Conservation (phyloP, 2,329 filamentous ascomycete species). For the Venturia asperata region DNA sequence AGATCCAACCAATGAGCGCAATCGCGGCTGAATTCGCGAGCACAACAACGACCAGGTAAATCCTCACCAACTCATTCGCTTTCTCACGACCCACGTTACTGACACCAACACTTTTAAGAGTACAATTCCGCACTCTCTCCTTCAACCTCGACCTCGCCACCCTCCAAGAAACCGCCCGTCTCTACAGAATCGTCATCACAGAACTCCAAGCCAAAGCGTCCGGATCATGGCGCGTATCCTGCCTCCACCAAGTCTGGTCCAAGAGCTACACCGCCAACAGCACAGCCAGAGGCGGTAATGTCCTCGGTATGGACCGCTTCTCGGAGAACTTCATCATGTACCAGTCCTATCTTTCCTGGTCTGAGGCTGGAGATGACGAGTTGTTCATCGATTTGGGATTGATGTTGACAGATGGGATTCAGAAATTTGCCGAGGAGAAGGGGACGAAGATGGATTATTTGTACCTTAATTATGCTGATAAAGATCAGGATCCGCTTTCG, state of each 20-base stretch:
- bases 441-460: constrained; percentile 32
- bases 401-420: neutral
- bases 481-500: constrained; percentile 37
- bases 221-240: neutral
- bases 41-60: neutral
- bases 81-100: neutral
- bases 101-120: neutral
- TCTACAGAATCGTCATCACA: neutral
- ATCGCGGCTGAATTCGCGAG: neutral
- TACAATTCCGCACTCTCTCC: neutral
- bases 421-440: constrained; percentile 16
- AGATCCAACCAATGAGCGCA: neutral
- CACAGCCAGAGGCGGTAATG: constrained; percentile 5
- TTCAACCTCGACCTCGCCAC: constrained; percentile 9
- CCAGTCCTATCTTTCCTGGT: neutral
- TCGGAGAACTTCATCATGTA: constrained; percentile 7
- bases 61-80: neutral
- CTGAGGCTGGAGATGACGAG: constrained; percentile 11
- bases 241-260: neutral
- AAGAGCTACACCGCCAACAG: constrained; percentile 1
- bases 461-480: constrained; percentile 44
- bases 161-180: neutral
- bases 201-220: constrained; percentile 5
- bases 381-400: neutral
- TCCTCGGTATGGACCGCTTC: constrained; percentile 10